Base-by-base conservation (phyloP, 345 rosid genomes). In the Gossypium arboreum region DNA sequence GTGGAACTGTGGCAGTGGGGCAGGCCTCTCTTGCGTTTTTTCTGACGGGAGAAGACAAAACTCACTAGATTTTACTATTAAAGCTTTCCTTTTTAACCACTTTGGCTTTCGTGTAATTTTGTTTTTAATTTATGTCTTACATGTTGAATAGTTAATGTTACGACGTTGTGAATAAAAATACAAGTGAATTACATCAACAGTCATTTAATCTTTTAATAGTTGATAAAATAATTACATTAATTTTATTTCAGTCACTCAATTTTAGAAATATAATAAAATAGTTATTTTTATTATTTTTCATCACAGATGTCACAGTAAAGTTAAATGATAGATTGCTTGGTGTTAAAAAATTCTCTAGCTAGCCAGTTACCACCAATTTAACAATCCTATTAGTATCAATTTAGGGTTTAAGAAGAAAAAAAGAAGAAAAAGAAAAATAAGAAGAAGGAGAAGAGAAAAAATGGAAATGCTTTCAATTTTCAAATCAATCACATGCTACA, bases 101-200 rank as follows among this genome's bases (percentile, higher is more conserved):
- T 13, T 58, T 16, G 73, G 6, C 57, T 47, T 13, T 54, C 43
- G 63, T 44, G 50, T 34, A 9, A 15, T 2, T 43, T 67, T 59
- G 16, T 58, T 59, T 75, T 61, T 24, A 22, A 15, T 10, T 24
- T 13, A 9, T 18, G 10, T 56, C 13, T 56, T 20, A 34, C 54
- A 1, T 68, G 75, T 58, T 27, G 6, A 34, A 34, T 34, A 4
- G 39, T 34, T 34, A 34, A 34, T 4, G 6, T 34, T 34, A 34
- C 6, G 6, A 0, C 39, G 0, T 34, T 34, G 0, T 34, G 6
- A 34, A 34, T 34, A 34, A 34, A 34, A 27, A 3, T 27, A 27
- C 0, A 0, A 27, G 2, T 27, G 3, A 27, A 27, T 27, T 27
- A 27, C 0, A 27, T 0, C 0, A 27, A 3, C 34, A 0, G 0